These are phyloP conservation scores for Polyrhizophydium stewartii DNA, from an alignment of 371 early-diverging fungal species.

Conservation along the genomic window DNA sequence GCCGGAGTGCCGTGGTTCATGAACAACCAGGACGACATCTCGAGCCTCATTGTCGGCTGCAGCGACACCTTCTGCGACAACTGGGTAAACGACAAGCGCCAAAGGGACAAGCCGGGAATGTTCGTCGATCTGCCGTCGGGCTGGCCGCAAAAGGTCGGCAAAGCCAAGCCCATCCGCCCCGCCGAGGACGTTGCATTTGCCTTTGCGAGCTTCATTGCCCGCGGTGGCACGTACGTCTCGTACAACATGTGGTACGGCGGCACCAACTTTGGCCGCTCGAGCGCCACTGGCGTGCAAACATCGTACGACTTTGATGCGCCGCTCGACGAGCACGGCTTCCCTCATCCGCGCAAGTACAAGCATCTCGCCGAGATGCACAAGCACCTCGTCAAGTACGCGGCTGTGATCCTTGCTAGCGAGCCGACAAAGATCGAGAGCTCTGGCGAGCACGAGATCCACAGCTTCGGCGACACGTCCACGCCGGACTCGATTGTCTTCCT, in stretches of 20 bases:
- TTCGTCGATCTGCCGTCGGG: constrained; percentile 53
- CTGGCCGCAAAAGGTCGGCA: constrained; percentile 51
- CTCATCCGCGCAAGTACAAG: constrained; percentile 43
- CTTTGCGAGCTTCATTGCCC: constrained; percentile 42
- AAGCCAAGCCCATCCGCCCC: constrained; percentile 35
- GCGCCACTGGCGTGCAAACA: constrained; percentile 30
- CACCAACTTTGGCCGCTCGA: constrained; percentile 48
- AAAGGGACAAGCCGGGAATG: constrained; percentile 41
- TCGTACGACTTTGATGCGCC: constrained; percentile 57
- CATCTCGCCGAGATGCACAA: constrained; percentile 36
- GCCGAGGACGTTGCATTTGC: constrained; percentile 49
- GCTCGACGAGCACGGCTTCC: constrained; percentile 48
- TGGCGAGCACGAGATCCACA: background rate
- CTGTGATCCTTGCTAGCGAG: constrained; percentile 13
- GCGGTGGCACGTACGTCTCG: constrained; percentile 46
- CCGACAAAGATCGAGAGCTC: background rate
- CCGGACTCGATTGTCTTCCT: background rate
- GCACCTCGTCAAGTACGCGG: constrained; percentile 20
- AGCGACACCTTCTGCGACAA: constrained; percentile 50
- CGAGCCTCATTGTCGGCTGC: background rate
- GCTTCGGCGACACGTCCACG: background rate
- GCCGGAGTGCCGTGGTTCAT: constrained; percentile 50
- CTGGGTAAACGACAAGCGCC: constrained; percentile 27
- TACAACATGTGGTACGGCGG: constrained; percentile 61
- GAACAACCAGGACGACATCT: constrained; percentile 31